Evolutionary conservation across 768 basidiomycete genomes (phyloP).

Genomic region (Mycena polygramma): DNA sequence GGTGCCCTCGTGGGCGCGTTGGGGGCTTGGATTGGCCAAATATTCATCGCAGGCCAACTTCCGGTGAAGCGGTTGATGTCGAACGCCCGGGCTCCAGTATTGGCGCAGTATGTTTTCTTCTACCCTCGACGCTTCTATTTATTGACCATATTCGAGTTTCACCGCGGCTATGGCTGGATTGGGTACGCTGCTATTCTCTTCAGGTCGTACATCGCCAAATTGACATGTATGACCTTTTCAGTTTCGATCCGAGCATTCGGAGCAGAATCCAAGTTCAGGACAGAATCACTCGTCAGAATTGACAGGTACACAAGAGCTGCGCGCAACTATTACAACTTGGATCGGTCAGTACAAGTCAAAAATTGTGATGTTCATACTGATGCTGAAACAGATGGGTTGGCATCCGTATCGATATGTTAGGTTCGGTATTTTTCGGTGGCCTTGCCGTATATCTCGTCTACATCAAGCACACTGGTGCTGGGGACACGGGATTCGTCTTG

Average conservation of each 20-base stretch:
- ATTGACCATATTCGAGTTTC: conserved; percentile 41
- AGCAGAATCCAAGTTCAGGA: conserved; percentile 54
- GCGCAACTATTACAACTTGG: conserved; percentile 30
- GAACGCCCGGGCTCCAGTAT: conserved; percentile 41
- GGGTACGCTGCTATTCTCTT: conserved; percentile 4
- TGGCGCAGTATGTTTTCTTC: conserved; percentile 47
- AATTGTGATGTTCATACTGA: conserved; percentile 47
- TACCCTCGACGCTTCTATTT: conserved; percentile 42
- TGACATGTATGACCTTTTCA: background rate
- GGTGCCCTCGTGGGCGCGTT: conserved; percentile 42
- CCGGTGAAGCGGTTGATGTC: conserved; percentile 44
- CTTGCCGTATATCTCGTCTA: conserved; percentile 56
- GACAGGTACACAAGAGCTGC: conserved; percentile 52
- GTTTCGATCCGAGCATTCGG: conserved; percentile 62
- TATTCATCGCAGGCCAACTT: conserved; percentile 44
- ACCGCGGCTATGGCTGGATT: conserved; percentile 62
- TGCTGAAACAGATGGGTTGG: conserved; percentile 49
- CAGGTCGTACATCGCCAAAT: too few species aligned
- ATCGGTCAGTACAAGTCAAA: conserved; percentile 43
- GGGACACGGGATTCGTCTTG: conserved; percentile 52
- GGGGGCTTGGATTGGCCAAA: conserved; percentile 38
- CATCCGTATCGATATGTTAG: conserved; percentile 57
- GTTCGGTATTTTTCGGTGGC: conserved; percentile 53
- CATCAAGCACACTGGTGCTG: conserved; percentile 46
- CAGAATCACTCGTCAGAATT: conserved; percentile 52